These are phyloP conservation scores for Penicillium sp. DNA, from an alignment of 2,329 filamentous ascomycete genomes.

Conservation along the genomic window DNA sequence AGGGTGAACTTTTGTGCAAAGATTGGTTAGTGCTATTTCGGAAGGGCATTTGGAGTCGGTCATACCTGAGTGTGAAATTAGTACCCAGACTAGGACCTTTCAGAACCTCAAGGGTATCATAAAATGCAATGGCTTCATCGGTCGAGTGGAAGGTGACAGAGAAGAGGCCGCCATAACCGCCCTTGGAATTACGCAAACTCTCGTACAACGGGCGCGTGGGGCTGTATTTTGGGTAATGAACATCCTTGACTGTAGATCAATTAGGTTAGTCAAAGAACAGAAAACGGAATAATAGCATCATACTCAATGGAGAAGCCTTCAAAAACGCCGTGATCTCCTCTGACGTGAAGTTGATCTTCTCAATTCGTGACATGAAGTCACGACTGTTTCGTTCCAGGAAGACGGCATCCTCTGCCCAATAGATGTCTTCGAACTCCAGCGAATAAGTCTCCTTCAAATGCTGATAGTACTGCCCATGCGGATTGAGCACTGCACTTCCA, in stretches of 20 bases:
- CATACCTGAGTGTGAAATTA: constrained; percentile 79
- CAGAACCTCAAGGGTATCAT: constrained; percentile 78
- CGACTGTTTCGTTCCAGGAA: constrained; percentile 96
- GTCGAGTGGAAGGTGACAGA: constrained; percentile 75
- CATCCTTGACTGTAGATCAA: constrained; percentile 59
- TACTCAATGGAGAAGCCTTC: constrained; percentile 54
- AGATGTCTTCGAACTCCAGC: constrained; percentile 75
- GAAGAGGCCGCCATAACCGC: constrained; percentile 86
- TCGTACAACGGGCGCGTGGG: constrained; percentile 73
- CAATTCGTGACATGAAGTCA: constrained; percentile 79
- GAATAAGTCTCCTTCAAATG: constrained; percentile 62
- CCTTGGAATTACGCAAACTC: constrained; percentile 66
- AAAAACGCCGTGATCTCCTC: constrained; percentile 78
- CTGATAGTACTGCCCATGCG: constrained; percentile 67
- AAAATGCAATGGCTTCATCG: constrained; percentile 74
- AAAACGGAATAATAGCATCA: constrained; percentile 6
- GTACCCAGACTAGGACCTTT: constrained; percentile 95
- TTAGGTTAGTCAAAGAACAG: background rate
- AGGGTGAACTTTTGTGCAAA: constrained; percentile 64
- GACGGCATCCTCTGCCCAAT: constrained; percentile 90
- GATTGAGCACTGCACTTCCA: constrained; percentile 67
- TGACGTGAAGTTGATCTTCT: constrained; percentile 80
- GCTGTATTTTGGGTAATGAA: constrained; percentile 85
- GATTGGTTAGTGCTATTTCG: background rate
- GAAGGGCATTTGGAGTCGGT: background rate